phyloP scores from a whole-genome alignment of 208 protist genomes.

The Leishmania major region DNA sequence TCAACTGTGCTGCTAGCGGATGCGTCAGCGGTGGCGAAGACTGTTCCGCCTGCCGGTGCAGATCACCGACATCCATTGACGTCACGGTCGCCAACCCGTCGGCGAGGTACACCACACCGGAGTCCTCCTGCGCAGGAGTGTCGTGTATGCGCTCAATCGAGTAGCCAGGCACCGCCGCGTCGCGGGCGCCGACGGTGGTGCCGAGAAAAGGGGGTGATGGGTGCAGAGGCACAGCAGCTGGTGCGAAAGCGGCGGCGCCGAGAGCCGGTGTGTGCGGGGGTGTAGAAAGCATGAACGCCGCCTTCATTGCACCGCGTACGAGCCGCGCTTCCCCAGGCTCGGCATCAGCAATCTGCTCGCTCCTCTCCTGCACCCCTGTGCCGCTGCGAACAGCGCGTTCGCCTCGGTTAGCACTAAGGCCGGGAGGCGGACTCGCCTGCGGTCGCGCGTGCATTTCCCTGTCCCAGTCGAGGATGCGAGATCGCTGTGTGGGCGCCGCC shows the following conservation, averaged over 20 bases:
- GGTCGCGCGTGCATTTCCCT: conserved; percentile 9
- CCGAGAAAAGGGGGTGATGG: conserved; percentile 23
- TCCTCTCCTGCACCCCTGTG: conserved; percentile 2
- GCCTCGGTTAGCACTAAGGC: neutral
- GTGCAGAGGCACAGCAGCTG: conserved; percentile 11
- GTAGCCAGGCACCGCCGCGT: neutral
- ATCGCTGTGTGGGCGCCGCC: neutral
- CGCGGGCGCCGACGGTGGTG: neutral
- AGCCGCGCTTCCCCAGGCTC: neutral
- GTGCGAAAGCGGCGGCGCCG: neutral
- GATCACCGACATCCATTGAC: conserved; percentile 7
- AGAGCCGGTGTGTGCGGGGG: neutral
- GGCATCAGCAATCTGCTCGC: neutral
- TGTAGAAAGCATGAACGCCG: conserved; percentile 1
- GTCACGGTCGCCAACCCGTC: conserved; percentile 22
- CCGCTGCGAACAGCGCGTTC: neutral
- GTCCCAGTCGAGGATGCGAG: conserved; percentile 22
- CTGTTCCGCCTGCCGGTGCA: neutral
- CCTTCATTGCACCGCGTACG: conserved; percentile 3
- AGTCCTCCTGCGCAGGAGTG: neutral
- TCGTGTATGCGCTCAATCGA: neutral
- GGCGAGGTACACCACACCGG: conserved; percentile 9
- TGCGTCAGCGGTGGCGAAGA: neutral
- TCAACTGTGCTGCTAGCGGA: neutral
- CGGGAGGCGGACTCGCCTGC: neutral